Percentiles rank a stretch among this genome's conserved stretches.
These are phyloP conservation scores for Aspergillus sp. DNA, from an alignment of 2,329 filamentous ascomycete species.

Conservation along the genomic window DNA sequence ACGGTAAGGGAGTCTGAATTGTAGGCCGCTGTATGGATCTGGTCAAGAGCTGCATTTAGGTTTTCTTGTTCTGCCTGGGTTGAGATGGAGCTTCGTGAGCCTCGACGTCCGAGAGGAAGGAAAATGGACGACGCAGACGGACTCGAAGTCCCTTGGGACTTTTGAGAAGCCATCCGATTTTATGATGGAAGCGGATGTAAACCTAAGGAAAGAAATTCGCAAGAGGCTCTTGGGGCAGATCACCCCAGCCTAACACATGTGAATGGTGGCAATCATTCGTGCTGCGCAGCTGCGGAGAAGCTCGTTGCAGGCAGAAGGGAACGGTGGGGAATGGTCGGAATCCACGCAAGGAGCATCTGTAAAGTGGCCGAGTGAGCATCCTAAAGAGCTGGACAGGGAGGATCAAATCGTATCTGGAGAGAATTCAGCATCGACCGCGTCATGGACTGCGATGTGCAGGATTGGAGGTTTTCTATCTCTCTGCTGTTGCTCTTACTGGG, in stretches of 20 bases:
- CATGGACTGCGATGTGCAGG: neutral
- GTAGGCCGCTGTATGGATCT: slow-evolving; percentile 85
- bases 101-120: slow-evolving; percentile 41
- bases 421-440: neutral
- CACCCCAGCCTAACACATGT: slow-evolving; percentile 5
- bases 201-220: no score
- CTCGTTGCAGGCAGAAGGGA: slow-evolving; percentile 1
- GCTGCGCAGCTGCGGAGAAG: slow-evolving; percentile 11
- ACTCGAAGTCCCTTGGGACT: slow-evolving; percentile 34
- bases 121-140: slow-evolving; percentile 42
- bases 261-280: slow-evolving; percentile 10
- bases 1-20: slow-evolving; percentile 80
- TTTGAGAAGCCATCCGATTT: slow-evolving; percentile 30
- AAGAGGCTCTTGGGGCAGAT: no score
- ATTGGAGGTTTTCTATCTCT: neutral
- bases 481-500: slow-evolving; percentile 1
- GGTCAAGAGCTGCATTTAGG: slow-evolving; percentile 71
- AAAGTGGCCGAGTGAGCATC: slow-evolving; percentile 11
- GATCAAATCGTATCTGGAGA: neutral
- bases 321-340: slow-evolving; percentile 2
- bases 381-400: neutral
- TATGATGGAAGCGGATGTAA: no score
- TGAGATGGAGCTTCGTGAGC: slow-evolving; percentile 48
- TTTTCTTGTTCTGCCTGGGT: slow-evolving; percentile 66
- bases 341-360: slow-evolving; percentile 9